phyloP scores from a whole-genome alignment of 805 yeast species.

The Ogataea salicorniae region DNA sequence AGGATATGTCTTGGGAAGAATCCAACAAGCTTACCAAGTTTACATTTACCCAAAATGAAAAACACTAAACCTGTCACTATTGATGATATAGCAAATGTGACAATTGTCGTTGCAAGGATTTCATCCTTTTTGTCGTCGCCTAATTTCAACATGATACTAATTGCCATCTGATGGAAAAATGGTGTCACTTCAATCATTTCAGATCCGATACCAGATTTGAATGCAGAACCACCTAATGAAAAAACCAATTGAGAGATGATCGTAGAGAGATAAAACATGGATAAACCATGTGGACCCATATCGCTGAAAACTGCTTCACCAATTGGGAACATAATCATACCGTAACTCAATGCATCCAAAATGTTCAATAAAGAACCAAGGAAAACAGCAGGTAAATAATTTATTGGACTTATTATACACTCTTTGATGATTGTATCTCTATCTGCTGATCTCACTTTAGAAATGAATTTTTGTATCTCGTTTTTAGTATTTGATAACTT shows the following conservation, averaged over 20 bases:
- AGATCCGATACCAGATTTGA: conserved; percentile 88
- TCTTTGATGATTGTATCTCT: conserved; percentile 19
- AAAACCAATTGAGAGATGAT: conserved; percentile 84
- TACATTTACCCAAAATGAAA: conserved; percentile 67
- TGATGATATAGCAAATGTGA: conserved; percentile 78
- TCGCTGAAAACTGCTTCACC: conserved; percentile 71
- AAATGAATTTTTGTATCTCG: conserved; percentile 1
- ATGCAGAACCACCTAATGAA: conserved; percentile 87
- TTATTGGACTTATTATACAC: conserved; percentile 35
- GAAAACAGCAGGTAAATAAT: conserved; percentile 72
- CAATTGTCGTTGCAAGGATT: conserved; percentile 78
- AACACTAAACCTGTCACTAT: conserved; percentile 84
- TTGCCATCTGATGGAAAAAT: conserved; percentile 93
- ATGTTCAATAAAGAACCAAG: conserved; percentile 82
- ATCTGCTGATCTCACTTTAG: conserved; percentile 13
- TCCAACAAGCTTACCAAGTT: conserved; percentile 81
- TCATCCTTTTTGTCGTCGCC: conserved; percentile 41
- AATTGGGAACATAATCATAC: conserved; percentile 95
- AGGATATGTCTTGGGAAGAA: conserved; percentile 95
- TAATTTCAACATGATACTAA: conserved; percentile 50
- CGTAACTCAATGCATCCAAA: conserved; percentile 90
- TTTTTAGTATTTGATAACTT: background rate
- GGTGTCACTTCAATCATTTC: conserved; percentile 99
- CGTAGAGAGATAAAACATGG: conserved; percentile 91
- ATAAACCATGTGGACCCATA: conserved; percentile 83